phyloP scores from a whole-genome alignment of 192 early-diverging fungal genomes.

The Coemansia sp. region DNA sequence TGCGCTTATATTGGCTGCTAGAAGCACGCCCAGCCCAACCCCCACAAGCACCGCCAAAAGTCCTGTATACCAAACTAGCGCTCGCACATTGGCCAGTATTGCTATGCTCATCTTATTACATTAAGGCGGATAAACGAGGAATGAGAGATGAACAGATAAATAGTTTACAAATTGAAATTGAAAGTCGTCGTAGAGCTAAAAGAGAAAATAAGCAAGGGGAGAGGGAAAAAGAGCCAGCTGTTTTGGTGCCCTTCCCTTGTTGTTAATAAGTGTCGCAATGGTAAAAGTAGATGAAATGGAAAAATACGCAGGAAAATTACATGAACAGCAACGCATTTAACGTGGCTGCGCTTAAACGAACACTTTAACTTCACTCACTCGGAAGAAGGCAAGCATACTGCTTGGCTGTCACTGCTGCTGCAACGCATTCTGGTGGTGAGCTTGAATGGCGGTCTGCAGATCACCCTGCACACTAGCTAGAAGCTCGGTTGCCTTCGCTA shows the following conservation, averaged over 20 bases:
- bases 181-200: neutral
- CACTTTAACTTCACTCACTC: no score
- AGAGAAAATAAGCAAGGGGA: no score
- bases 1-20: conserved; percentile 34
- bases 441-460: conserved; percentile 25
- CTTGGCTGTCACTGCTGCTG: neutral
- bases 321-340: no score
- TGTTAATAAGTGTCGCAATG: no score
- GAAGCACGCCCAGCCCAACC: conserved; percentile 23
- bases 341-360: no score
- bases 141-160: neutral
- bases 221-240: no score
- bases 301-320: no score
- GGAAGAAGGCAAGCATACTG: no score
- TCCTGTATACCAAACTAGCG: conserved; percentile 22
- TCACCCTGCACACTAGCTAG: conserved; percentile 26
- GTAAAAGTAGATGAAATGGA: no score
- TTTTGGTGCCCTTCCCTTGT: no score
- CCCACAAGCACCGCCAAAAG: conserved; percentile 15
- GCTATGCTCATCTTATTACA: neutral
- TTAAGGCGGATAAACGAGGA: neutral
- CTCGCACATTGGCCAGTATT: conserved; percentile 14
- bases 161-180: neutral
- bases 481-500: conserved; percentile 19
- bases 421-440: neutral